Evolutionary conservation across 2,329 filamentous ascomycete species (phyloP).

Genomic region (Septoria linicola): DNA sequence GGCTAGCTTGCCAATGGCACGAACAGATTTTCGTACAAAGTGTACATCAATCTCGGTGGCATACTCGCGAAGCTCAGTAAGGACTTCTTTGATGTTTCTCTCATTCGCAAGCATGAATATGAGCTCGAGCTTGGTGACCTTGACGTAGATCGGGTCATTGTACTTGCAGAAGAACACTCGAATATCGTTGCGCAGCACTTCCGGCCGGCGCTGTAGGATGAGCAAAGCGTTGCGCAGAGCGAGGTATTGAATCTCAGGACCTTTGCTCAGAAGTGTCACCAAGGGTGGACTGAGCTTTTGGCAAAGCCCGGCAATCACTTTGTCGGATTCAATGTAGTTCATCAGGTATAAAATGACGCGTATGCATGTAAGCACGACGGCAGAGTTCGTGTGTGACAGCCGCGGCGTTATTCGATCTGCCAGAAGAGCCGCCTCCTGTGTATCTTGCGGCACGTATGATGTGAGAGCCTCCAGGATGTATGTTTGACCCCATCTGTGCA

Average conservation of each 20-base stretch:
- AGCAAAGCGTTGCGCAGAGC: slow-evolving; percentile 89
- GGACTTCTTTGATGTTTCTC: slow-evolving; percentile 90
- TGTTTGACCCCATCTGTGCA: slow-evolving; percentile 86
- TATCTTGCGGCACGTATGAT: slow-evolving; percentile 94
- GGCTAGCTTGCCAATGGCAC: slow-evolving; percentile 94
- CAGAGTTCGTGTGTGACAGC: slow-evolving; percentile 93
- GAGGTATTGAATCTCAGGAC: slow-evolving; percentile 96
- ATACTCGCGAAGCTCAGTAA: slow-evolving; percentile 91
- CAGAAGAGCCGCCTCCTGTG: slow-evolving; percentile 79
- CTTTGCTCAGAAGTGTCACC: slow-evolving; percentile 91
- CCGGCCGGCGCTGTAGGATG: slow-evolving; percentile 87
- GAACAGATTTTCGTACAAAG: slow-evolving; percentile 95
- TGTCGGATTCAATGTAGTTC: slow-evolving; percentile 96
- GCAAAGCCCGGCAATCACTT: slow-evolving; percentile 81
- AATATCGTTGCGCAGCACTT: slow-evolving; percentile 93
- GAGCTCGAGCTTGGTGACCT: slow-evolving; percentile 96
- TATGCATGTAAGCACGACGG: slow-evolving; percentile 93
- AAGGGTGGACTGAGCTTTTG: slow-evolving; percentile 92
- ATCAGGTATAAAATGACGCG: slow-evolving; percentile 95
- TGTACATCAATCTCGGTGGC: slow-evolving; percentile 98
- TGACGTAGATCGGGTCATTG: slow-evolving; percentile 99
- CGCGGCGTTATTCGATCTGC: slow-evolving; percentile 94
- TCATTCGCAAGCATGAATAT: slow-evolving; percentile 99
- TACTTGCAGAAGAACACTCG: slow-evolving; percentile 99
- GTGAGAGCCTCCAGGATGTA: slow-evolving; percentile 97